Conservation (phyloP, 2,329 filamentous ascomycete species). For the Fusarium albosuccineum region DNA sequence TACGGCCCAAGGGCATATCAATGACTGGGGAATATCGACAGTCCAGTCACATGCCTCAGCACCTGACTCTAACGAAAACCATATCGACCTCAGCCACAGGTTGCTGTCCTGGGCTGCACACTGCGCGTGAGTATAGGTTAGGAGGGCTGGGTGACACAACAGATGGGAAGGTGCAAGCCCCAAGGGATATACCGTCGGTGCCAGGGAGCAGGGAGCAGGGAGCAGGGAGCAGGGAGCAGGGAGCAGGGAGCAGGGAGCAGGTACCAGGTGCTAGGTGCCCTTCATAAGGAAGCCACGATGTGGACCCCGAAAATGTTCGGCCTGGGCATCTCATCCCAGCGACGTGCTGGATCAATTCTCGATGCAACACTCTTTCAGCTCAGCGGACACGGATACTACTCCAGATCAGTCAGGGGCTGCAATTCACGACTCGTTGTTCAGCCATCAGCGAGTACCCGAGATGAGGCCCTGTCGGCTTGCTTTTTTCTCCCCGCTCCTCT, state of each 20-base stretch:
- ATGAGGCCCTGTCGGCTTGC: constrained; percentile 41
- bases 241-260: too few relatives aligned
- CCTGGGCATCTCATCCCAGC: constrained; percentile 28
- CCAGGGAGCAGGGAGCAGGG: too few relatives aligned
- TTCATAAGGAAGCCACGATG: constrained; percentile 9
- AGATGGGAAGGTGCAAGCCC: constrained; percentile 7
- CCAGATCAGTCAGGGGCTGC: constrained; percentile 19
- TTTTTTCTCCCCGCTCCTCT: constrained; percentile 21
- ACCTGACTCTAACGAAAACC: constrained; percentile 25
- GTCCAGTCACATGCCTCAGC: constrained; percentile 26
- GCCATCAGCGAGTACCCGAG: constrained; percentile 35
- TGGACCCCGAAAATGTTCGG: constrained; percentile 45
- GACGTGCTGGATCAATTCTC: constrained; percentile 35
- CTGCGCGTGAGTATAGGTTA: neutral
- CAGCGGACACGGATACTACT: constrained; percentile 30
- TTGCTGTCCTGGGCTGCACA: neutral
- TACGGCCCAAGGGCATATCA: too few relatives aligned
- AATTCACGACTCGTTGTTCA: constrained; percentile 18
- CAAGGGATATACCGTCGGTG: neutral
- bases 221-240: too few relatives aligned
- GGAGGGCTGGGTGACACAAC: constrained; percentile 2
- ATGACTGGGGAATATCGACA: neutral
- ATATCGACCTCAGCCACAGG: constrained; percentile 16
- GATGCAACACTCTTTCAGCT: constrained; percentile 45
- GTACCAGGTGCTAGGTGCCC: too few relatives aligned